phyloP scores from a whole-genome alignment of 495 filamentous ascomycete species.

The Alectoria sarmentosa region DNA sequence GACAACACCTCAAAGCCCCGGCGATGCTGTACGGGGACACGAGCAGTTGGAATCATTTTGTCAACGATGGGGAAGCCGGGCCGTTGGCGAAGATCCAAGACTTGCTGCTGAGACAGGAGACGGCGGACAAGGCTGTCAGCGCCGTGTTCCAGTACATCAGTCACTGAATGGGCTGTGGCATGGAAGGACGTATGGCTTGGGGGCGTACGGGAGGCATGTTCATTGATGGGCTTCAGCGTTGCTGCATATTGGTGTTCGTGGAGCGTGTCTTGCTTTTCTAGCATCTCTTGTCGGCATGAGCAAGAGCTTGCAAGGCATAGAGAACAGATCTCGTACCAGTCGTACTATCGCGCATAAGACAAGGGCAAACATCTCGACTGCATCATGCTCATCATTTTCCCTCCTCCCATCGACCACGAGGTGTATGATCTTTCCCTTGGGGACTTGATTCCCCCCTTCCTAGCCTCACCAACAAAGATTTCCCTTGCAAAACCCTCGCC shows the following conservation, averaged over 20 bases:
- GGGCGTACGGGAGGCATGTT: neutral
- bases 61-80: constrained; percentile 62
- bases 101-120: constrained; percentile 83
- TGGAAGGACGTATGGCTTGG: neutral
- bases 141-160: constrained; percentile 99
- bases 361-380: neutral
- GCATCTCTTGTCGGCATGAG: neutral
- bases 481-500: no score
- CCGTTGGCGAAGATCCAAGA: constrained; percentile 81
- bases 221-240: neutral
- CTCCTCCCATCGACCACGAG: neutral
- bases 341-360: neutral
- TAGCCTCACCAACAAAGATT: no score
- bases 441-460: no score
- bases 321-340: neutral
- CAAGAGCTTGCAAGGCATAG: neutral
- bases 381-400: neutral
- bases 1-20: constrained; percentile 77
- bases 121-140: constrained; percentile 68
- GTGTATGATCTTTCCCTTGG: neutral
- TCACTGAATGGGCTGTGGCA: constrained; percentile 45
- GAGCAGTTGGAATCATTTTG: constrained; percentile 97
- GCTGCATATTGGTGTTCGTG: neutral
- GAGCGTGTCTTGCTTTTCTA: neutral
- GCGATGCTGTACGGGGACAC: constrained; percentile 98